A percentile compares a stretch with the other conserved stretches of the same genome.
Conservation (phyloP, 441 rosid genomes). For the Populus hybrid region DNA sequence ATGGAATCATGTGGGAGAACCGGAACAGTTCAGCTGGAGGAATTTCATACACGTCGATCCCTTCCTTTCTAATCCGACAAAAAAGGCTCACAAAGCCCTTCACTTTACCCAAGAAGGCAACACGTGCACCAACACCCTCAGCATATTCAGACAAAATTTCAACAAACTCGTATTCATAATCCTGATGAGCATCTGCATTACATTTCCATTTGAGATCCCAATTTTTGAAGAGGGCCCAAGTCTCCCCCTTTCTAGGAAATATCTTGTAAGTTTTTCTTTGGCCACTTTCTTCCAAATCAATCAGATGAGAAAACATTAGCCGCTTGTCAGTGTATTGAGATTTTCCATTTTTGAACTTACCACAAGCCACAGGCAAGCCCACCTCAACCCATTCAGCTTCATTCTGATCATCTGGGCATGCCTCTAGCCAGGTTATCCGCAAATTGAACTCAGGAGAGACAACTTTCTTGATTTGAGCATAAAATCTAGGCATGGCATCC, state of each 20-base stretch:
- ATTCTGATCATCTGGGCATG: conserved; percentile 42
- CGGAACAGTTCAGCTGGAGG: conserved; percentile 42
- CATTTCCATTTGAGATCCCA: conserved; percentile 62
- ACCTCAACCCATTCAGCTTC: conserved; percentile 40
- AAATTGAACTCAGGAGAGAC: conserved; percentile 39
- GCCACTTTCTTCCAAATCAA: conserved; percentile 30
- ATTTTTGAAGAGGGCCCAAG: conserved; percentile 76
- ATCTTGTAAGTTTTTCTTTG: conserved; percentile 30
- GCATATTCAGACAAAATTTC: conserved; percentile 56
- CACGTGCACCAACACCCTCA: conserved; percentile 34
- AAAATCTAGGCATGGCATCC: conserved; percentile 73
- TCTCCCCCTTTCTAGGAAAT: conserved; percentile 74
- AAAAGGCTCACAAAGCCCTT: conserved; percentile 68
- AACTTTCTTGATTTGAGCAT: conserved; percentile 53
- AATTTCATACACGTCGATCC: conserved; percentile 29
- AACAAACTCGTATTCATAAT: conserved; percentile 71
- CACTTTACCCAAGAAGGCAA: conserved; percentile 63
- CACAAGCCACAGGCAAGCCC: conserved; percentile 51
- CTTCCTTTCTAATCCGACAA: conserved; percentile 29
- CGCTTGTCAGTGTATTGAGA: conserved; percentile 30
- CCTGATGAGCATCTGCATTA: conserved; percentile 26
- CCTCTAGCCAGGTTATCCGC: conserved; percentile 59
- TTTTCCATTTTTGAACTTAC: conserved; percentile 52
- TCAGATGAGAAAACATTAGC: conserved; percentile 59
- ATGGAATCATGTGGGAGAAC: conserved; percentile 66